Evolutionary conservation across 177 flowering plant species (phyloP).

Genomic region (Vitis hybrid): DNA sequence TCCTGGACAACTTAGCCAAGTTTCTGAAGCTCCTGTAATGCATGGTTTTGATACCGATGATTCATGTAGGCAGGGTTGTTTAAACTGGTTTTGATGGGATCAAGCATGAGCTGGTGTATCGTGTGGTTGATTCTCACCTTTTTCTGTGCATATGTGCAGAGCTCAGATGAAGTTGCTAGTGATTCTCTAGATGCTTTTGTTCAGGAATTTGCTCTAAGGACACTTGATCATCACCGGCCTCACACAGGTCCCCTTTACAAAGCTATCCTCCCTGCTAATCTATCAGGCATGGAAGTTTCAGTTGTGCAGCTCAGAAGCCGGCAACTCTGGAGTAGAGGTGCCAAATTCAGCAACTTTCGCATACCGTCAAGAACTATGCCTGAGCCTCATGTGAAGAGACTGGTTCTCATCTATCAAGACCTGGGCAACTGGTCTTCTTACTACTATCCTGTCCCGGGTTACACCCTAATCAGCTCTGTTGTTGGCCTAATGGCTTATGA

Average conservation of each 20-base stretch:
- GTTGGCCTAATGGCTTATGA: conserved; percentile 43
- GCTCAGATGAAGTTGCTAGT: background rate
- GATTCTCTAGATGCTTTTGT: conserved; percentile 29
- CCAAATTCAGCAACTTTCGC: conserved; percentile 38
- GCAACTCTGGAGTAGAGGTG: conserved; percentile 41
- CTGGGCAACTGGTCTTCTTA: conserved; percentile 53
- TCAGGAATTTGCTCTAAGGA: conserved; percentile 31
- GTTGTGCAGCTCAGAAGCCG: conserved; percentile 38
- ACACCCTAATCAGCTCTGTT: conserved; percentile 29
- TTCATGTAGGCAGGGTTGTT: too few species aligned
- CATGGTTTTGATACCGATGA: too few species aligned
- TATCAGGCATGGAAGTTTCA: conserved; percentile 42
- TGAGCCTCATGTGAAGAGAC: conserved; percentile 40
- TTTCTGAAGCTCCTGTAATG: too few species aligned
- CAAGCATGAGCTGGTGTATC: conserved; percentile 9
- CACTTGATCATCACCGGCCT: conserved; percentile 25
- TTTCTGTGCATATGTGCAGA: conserved; percentile 3
- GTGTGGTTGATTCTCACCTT: conserved; percentile 2
- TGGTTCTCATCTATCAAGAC: conserved; percentile 43
- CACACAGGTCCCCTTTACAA: conserved; percentile 38
- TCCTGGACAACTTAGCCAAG: too few species aligned
- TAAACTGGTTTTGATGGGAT: too few species aligned
- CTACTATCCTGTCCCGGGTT: conserved; percentile 34
- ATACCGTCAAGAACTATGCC: conserved; percentile 45
- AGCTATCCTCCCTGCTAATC: conserved; percentile 35